A percentile compares a stretch with the other conserved stretches of the same genome.
Evolutionary conservation across 2,329 filamentous ascomycete genomes (phyloP).

Genomic region (Fusarium sp.): DNA sequence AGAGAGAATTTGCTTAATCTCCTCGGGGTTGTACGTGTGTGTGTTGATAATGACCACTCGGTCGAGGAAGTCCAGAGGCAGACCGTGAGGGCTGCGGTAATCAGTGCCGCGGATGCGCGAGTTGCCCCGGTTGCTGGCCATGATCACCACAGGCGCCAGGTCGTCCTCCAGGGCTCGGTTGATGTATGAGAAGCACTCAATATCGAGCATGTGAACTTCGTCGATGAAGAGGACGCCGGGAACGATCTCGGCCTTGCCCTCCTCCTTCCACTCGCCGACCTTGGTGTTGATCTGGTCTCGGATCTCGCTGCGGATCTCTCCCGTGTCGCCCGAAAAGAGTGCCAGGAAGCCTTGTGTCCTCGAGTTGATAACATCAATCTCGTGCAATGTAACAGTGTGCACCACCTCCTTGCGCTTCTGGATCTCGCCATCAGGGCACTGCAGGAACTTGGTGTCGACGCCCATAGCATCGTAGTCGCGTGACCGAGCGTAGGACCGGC

Average conservation of each 20-base stretch:
- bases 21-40: slow-evolving; percentile 81
- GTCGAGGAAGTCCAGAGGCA: slow-evolving; percentile 96
- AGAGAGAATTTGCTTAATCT: slow-evolving; percentile 91
- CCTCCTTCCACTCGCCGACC: slow-evolving; percentile 98
- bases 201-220: slow-evolving; percentile 99
- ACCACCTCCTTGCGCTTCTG: slow-evolving; percentile 98
- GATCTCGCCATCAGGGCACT: slow-evolving; percentile 96
- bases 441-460: slow-evolving; percentile 96
- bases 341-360: slow-evolving; percentile 98
- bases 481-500: slow-evolving; percentile 92
- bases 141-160: slow-evolving; percentile 96
- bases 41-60: slow-evolving; percentile 97
- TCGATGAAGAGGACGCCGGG: slow-evolving; percentile 98
- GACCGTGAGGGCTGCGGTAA: slow-evolving; percentile 91
- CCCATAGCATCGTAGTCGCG: slow-evolving; percentile 99
- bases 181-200: slow-evolving; percentile 98
- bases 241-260: slow-evolving; percentile 98
- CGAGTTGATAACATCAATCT: slow-evolving; percentile 99
- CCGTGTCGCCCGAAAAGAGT: slow-evolving; percentile 96
- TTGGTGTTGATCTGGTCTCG: slow-evolving; percentile 99
- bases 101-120: slow-evolving; percentile 93
- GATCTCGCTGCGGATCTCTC: slow-evolving; percentile 96
- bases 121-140: slow-evolving; percentile 96
- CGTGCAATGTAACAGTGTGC: slow-evolving; percentile 95
- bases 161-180: slow-evolving; percentile 97